phyloP scores from a whole-genome alignment of 2,329 filamentous ascomycete species.

The Aspergillus carbonarius region DNA sequence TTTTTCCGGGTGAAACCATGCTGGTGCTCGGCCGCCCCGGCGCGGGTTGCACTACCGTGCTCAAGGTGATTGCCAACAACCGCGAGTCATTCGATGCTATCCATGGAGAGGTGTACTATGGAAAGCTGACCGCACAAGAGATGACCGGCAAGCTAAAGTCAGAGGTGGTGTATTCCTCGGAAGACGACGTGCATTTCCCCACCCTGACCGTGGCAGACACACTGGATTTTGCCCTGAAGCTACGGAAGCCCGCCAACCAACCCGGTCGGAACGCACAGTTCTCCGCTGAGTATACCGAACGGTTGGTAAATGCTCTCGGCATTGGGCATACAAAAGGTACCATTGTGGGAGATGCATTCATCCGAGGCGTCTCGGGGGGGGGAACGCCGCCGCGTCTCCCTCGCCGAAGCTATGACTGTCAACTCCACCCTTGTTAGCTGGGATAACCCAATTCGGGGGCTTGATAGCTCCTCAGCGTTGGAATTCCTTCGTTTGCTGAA shows the following conservation, averaged over 20 bases:
- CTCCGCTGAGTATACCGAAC: slow-evolving; percentile 71
- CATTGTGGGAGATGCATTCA: slow-evolving; percentile 77
- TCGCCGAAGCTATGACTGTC: slow-evolving; percentile 79
- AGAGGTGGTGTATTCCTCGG: slow-evolving; percentile 81
- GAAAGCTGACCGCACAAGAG: slow-evolving; percentile 67
- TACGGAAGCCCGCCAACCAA: slow-evolving; percentile 78
- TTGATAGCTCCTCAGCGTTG: slow-evolving; percentile 67
- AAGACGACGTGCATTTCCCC: slow-evolving; percentile 81
- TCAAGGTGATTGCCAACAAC: slow-evolving; percentile 68
- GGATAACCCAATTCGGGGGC: slow-evolving; percentile 71
- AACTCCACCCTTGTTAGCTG: slow-evolving; percentile 70
- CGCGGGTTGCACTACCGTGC: slow-evolving; percentile 68
- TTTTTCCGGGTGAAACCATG: slow-evolving; percentile 79
- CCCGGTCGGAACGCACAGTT: slow-evolving; percentile 70
- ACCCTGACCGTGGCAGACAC: slow-evolving; percentile 87
- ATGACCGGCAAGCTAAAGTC: slow-evolving; percentile 65
- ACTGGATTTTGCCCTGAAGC: slow-evolving; percentile 78
- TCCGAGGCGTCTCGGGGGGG: slow-evolving; percentile 76
- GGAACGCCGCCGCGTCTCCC: slow-evolving; percentile 76
- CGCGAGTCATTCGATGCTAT: slow-evolving; percentile 61
- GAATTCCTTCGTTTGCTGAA: slow-evolving; percentile 70
- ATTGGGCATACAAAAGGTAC: slow-evolving; percentile 86
- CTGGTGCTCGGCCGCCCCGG: slow-evolving; percentile 77
- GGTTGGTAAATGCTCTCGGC: slow-evolving; percentile 87
- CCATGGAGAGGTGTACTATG: slow-evolving; percentile 72